Evolutionary conservation across 2,329 filamentous ascomycete genomes (phyloP).

Genomic region (Aureobasidium musti): DNA sequence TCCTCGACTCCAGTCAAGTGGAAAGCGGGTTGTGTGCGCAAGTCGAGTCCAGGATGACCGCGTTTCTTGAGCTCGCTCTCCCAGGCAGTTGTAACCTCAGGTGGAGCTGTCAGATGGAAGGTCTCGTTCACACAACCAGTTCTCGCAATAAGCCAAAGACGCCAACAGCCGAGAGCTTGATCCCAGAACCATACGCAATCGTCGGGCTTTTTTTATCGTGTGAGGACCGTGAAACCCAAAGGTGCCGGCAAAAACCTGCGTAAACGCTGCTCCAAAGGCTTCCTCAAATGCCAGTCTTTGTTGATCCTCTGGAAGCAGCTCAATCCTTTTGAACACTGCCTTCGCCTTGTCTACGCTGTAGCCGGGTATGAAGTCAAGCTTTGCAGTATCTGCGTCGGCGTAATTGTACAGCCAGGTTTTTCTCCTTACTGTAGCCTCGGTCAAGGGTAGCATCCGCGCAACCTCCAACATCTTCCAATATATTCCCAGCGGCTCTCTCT

Average conservation of each 20-base stretch:
- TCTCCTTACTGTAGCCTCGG: too few relatives aligned
- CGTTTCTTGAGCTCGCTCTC: neutral
- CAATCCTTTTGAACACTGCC: too few relatives aligned
- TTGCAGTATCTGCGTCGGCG: too few relatives aligned
- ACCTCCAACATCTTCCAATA: too few relatives aligned
- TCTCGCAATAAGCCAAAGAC: neutral
- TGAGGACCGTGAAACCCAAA: neutral
- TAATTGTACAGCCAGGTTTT: neutral
- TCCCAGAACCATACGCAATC: neutral
- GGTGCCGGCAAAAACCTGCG: neutral
- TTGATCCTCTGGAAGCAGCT: neutral
- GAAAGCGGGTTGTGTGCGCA: neutral
- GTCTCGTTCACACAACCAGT: neutral
- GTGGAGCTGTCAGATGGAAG: neutral
- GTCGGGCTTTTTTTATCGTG: neutral
- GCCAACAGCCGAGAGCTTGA: neutral
- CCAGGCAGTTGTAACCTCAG: neutral
- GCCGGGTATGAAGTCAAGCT: too few relatives aligned
- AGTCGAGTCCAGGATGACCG: neutral
- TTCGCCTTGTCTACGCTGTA: too few relatives aligned
- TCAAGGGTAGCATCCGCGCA: too few relatives aligned
- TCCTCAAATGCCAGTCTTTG: neutral
- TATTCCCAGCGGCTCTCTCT: too few relatives aligned
- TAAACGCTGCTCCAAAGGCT: neutral
- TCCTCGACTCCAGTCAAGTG: neutral